These are phyloP conservation scores for Penicillium alfredii DNA, from an alignment of 495 filamentous ascomycete genomes.

Conservation along the genomic window DNA sequence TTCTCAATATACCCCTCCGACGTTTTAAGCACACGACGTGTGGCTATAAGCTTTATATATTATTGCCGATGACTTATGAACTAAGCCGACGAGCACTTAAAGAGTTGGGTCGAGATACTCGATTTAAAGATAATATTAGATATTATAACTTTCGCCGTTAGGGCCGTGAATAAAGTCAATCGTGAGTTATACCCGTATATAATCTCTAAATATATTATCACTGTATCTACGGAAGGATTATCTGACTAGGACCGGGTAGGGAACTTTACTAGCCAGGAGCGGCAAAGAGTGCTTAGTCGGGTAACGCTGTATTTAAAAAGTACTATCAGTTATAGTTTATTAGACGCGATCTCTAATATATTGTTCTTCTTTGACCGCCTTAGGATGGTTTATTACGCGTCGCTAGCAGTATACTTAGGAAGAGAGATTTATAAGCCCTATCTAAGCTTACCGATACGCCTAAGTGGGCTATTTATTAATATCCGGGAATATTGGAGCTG, in stretches of 20 bases:
- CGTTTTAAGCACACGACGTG: slow-evolving; percentile 15
- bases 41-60: slow-evolving; percentile 21
- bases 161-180: slow-evolving; percentile 31
- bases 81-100: no score
- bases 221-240: no score
- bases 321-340: slow-evolving; percentile 29
- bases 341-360: slow-evolving; percentile 19
- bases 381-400: slow-evolving; percentile 17
- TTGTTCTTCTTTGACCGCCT: slow-evolving; percentile 22
- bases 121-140: slow-evolving; percentile 29
- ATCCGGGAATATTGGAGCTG: slow-evolving; percentile 19
- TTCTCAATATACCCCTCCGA: slow-evolving; percentile 20
- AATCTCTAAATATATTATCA: background rate
- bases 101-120: slow-evolving; percentile 17
- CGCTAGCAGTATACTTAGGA: slow-evolving; percentile 22
- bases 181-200: slow-evolving; percentile 9
- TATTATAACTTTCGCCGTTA: slow-evolving; percentile 28
- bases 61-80: slow-evolving; percentile 21
- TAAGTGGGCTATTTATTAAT: slow-evolving; percentile 19
- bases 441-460: slow-evolving; percentile 22
- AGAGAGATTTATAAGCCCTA: slow-evolving; percentile 17
- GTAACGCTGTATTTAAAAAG: slow-evolving; percentile 25
- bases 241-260: slow-evolving; percentile 5
- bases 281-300: slow-evolving; percentile 27
- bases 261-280: slow-evolving; percentile 28